Percentiles rank a stretch among this genome's conserved stretches.
These are phyloP conservation scores for Xylaria digitata DNA, from an alignment of 2,329 filamentous ascomycete species.

Conservation along the genomic window DNA sequence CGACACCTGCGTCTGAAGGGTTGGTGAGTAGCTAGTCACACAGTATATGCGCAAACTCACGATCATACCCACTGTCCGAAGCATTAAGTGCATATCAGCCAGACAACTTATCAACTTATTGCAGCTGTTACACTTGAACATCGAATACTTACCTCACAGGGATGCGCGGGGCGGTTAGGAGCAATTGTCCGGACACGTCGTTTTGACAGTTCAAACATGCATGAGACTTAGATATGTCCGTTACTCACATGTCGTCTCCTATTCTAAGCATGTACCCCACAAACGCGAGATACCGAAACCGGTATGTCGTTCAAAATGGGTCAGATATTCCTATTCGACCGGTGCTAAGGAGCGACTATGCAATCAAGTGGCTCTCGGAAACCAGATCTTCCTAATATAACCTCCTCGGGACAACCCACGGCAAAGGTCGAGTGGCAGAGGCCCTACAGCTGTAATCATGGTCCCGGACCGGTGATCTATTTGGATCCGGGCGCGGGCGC, in stretches of 20 bases:
- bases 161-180: constrained; percentile 3
- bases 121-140: not conserved
- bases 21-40: constrained; percentile 8
- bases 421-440: constrained; percentile 16
- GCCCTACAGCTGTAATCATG: constrained; percentile 9
- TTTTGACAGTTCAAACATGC: constrained; percentile 25
- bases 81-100: constrained; percentile 8
- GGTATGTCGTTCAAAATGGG: constrained; percentile 34
- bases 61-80: not conserved
- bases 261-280: constrained; percentile 37
- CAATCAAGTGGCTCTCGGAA: constrained; percentile 21
- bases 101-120: not conserved
- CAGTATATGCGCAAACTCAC: not conserved
- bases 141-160: not conserved
- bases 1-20: not conserved
- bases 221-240: constrained; percentile 27
- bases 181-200: constrained; percentile 27
- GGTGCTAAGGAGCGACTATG: constrained; percentile 16
- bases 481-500: constrained; percentile 19
- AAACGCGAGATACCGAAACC: constrained; percentile 38
- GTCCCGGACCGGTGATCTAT: constrained; percentile 17
- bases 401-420: constrained; percentile 6
- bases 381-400: constrained; percentile 26
- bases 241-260: constrained; percentile 28
- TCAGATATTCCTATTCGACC: constrained; percentile 34